A percentile compares a stretch with the other conserved stretches of the same genome.
phyloP scores from a whole-genome alignment of 345 rosid genomes.

The Sisymbrium irio region DNA sequence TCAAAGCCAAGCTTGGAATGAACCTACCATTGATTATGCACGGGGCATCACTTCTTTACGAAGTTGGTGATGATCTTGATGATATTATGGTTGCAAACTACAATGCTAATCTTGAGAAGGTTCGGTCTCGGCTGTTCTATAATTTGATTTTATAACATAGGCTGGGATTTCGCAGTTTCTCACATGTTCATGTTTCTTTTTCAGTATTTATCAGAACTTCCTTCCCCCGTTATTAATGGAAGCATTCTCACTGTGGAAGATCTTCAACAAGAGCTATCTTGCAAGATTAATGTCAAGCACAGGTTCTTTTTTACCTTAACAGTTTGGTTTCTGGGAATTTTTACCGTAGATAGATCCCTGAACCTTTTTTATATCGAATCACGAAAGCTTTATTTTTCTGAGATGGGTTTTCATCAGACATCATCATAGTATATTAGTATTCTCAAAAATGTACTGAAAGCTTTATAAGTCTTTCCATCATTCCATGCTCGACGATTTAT shows the following conservation, averaged over 20 bases:
- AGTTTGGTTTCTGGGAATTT: not conserved
- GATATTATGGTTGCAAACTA: constrained; percentile 68
- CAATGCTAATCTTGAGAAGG: constrained; percentile 93
- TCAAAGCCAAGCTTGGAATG: constrained; percentile 95
- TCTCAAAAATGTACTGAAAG: not conserved
- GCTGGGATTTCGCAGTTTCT: constrained; percentile 1
- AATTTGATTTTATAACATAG: not conserved
- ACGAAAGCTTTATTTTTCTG: not conserved
- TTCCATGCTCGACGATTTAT: not conserved
- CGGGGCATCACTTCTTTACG: constrained; percentile 82
- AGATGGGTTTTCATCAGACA: constrained; percentile 1
- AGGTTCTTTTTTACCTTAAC: constrained; percentile 46
- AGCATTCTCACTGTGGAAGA: constrained; percentile 74
- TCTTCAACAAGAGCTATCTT: constrained; percentile 85
- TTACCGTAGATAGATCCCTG: not conserved
- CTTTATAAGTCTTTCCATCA: not conserved
- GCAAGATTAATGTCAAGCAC: constrained; percentile 82
- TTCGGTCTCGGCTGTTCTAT: constrained; percentile 19
- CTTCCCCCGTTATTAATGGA: constrained; percentile 73
- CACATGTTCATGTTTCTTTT: constrained; percentile 6
- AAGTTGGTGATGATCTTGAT: constrained; percentile 98
- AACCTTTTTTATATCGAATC: not conserved
- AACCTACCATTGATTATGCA: constrained; percentile 81
- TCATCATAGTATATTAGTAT: not conserved
- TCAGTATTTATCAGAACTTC: constrained; percentile 80